phyloP scores from a whole-genome alignment of 805 yeast species.

The Candida tallmaniae region DNA sequence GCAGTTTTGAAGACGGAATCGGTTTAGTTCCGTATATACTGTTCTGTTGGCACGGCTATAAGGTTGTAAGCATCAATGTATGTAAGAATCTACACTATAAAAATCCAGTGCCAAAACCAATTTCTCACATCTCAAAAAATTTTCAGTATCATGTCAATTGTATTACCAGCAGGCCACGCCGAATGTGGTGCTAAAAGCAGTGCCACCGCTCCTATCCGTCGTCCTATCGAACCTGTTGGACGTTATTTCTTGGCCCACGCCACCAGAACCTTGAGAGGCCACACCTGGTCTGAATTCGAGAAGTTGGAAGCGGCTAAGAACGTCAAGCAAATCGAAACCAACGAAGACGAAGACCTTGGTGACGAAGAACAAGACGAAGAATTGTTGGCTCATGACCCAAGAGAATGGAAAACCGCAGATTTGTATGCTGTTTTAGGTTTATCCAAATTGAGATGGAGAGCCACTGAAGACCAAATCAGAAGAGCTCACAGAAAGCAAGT shows the following conservation, averaged over 20 bases:
- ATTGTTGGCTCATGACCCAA: conserved; percentile 84
- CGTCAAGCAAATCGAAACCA: conserved; percentile 65
- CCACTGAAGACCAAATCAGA: conserved; percentile 89
- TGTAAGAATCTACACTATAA: too few species aligned
- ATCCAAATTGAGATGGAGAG: conserved; percentile 83
- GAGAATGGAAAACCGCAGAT: conserved; percentile 97
- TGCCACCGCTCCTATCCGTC: conserved; percentile 59
- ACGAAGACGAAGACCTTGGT: conserved; percentile 58
- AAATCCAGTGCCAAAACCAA: background rate
- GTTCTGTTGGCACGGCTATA: too few species aligned
- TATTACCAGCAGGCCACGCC: conserved; percentile 38
- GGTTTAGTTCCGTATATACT: too few species aligned
- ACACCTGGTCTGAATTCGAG: conserved; percentile 98
- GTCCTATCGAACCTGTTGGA: conserved; percentile 95
- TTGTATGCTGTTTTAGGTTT: conserved; percentile 95
- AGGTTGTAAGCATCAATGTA: too few species aligned
- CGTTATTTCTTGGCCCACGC: conserved; percentile 95
- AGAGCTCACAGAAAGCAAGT: conserved; percentile 97
- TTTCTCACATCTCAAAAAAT: conserved; percentile 7
- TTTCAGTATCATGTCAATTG: conserved; percentile 28
- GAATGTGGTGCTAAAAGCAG: conserved; percentile 39
- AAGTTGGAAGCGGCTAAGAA: conserved; percentile 87
- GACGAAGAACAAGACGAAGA: conserved; percentile 71
- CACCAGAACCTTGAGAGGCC: conserved; percentile 90
- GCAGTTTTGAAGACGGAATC: conserved; percentile 60